phyloP scores from a whole-genome alignment of 2,329 filamentous ascomycete genomes.

The Septoria petroselini region DNA sequence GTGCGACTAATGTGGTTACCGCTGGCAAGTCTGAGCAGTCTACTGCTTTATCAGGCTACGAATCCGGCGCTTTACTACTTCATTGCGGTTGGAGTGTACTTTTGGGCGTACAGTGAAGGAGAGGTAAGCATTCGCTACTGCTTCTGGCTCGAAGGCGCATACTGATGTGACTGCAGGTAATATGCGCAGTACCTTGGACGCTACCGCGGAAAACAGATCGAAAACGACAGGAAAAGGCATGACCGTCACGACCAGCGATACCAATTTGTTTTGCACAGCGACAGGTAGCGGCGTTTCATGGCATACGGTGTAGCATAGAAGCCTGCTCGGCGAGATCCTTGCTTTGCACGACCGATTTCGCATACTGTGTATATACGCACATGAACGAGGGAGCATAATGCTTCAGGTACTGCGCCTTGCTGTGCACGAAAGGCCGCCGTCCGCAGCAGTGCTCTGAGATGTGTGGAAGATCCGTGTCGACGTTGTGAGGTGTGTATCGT shows the following conservation, averaged over 20 bases:
- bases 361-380: slow-evolving; percentile 2
- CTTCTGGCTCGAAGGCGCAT: slow-evolving; percentile 1
- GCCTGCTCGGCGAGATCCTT: background rate
- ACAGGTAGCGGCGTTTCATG: background rate
- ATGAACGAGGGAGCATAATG: slow-evolving; percentile 6
- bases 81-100: slow-evolving; percentile 81
- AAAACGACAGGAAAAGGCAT: slow-evolving; percentile 29
- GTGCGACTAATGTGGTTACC: slow-evolving; percentile 79
- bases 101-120: slow-evolving; percentile 96
- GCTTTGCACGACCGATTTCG: background rate
- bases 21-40: slow-evolving; percentile 67
- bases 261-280: slow-evolving; percentile 28
- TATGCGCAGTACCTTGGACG: slow-evolving; percentile 51
- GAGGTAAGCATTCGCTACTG: slow-evolving; percentile 63
- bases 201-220: slow-evolving; percentile 44
- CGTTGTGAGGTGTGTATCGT: slow-evolving; percentile 10
- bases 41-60: slow-evolving; percentile 85
- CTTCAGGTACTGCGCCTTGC: background rate
- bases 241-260: slow-evolving; percentile 21
- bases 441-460: background rate
- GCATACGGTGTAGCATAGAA: background rate
- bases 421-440: too few relatives aligned
- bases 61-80: slow-evolving; percentile 91
- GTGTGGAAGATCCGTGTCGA: background rate
- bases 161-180: slow-evolving; percentile 37